Conservation (phyloP, 805 yeast genomes). For the Cyberlindnera mississippiensis region DNA sequence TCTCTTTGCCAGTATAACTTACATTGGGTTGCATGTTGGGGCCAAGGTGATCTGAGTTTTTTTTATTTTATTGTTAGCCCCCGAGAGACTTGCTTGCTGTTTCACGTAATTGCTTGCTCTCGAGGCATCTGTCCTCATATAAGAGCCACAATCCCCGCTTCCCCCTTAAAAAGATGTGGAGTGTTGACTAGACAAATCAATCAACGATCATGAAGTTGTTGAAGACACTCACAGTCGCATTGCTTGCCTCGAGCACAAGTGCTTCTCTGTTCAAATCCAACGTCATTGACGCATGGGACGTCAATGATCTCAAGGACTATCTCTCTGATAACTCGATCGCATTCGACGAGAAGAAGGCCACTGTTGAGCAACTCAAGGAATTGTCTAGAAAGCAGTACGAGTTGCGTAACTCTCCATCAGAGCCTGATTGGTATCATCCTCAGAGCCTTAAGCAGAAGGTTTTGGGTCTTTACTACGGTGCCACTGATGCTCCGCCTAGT, state of each 20-base stretch:
- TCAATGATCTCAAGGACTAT: constrained; percentile 32
- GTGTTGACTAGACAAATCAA: no score
- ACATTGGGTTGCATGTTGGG: no score
- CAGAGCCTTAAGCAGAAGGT: constrained; percentile 16
- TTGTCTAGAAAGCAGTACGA: constrained; percentile 27
- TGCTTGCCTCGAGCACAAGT: constrained; percentile 9
- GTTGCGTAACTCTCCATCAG: not conserved
- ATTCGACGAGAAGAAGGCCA: constrained; percentile 22
- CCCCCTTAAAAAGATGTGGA: no score
- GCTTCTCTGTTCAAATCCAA: constrained; percentile 13
- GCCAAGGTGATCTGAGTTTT: no score
- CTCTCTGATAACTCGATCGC: constrained; percentile 30
- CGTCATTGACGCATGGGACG: constrained; percentile 30
- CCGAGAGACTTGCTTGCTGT: constrained; percentile 11
- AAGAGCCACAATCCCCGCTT: not conserved
- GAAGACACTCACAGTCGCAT: constrained; percentile 12
- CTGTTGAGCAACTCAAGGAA: constrained; percentile 25
- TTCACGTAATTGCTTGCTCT: constrained; percentile 6
- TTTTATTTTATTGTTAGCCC: no score
- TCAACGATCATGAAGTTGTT: constrained; percentile 11
- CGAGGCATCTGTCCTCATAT: not conserved
- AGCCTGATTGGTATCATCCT: constrained; percentile 16
- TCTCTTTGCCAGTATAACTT: no score
- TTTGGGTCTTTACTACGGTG: constrained; percentile 7
- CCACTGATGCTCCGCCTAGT: not conserved